phyloP scores from a whole-genome alignment of 306 rosid species.

The Medicago truncatula region MtrunA17r5.0-ANR NC_053049.1:26416501-26417000 shows the following conservation, averaged over 20 bases:
- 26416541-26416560: constrained; percentile 23
- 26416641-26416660: constrained; percentile 27
- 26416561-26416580: neutral
- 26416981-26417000: too few species aligned
- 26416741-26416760: constrained; percentile 33
- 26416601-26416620: constrained; percentile 19
- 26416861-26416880: neutral
- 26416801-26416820: too few species aligned
- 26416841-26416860: neutral
- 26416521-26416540: neutral
- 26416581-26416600: constrained; percentile 7
- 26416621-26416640: constrained; percentile 28
- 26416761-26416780: constrained; percentile 3
- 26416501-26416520: neutral
- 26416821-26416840: neutral
- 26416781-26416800: neutral
- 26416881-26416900: too few species aligned
- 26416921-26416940: too few species aligned
- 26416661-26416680: constrained; percentile 12
- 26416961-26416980: too few species aligned
- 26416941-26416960: too few species aligned
- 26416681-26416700: constrained; percentile 12
- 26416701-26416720: constrained; percentile 1
- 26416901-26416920: too few species aligned
- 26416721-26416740: neutral